Evolutionary conservation across 2,329 filamentous ascomycete species (phyloP).

Genomic region (Trichoderma sp.): DNA sequence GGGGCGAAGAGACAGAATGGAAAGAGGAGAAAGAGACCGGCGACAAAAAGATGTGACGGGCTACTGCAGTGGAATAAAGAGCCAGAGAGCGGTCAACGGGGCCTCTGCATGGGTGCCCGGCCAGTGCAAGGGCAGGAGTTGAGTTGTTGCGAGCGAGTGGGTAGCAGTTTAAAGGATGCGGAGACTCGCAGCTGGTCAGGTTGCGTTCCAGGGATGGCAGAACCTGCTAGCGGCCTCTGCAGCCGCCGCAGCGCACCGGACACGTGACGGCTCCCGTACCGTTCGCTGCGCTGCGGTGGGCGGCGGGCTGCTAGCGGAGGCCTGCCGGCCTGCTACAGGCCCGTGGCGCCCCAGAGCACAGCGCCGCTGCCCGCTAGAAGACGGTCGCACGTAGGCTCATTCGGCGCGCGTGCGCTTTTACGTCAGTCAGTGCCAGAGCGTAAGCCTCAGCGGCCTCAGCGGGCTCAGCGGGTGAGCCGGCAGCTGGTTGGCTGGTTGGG

Average conservation of each 20-base stretch:
- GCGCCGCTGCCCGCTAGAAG: conserved; percentile 21
- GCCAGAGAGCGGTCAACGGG: conserved; percentile 31
- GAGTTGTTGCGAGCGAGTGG: conserved; percentile 27
- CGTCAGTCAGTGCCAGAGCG: neutral
- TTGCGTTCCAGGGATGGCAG: conserved; percentile 20
- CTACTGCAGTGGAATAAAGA: conserved; percentile 22
- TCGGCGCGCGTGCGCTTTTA: neutral
- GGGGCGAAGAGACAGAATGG: conserved; percentile 20
- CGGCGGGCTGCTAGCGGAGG: conserved; percentile 1
- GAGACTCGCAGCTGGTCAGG: conserved; percentile 25
- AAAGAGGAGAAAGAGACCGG: conserved; percentile 23
- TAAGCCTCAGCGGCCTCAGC: conserved; percentile 9
- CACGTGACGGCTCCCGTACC: conserved; percentile 20
- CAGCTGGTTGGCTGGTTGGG: conserved; percentile 27
- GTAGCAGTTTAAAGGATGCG: conserved; percentile 27
- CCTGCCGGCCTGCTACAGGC: conserved; percentile 6
- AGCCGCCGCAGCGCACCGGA: conserved; percentile 5
- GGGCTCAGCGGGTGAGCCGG: conserved; percentile 1
- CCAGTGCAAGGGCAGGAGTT: conserved; percentile 28
- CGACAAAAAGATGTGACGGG: conserved; percentile 18
- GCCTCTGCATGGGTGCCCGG: conserved; percentile 30
- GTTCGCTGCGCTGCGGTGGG: neutral
- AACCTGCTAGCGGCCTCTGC: neutral
- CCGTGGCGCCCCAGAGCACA: neutral
- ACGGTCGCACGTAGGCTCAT: neutral